phyloP scores from a whole-genome alignment of 805 yeast genomes.

The Wickerhamiella sorbophila region DNA sequence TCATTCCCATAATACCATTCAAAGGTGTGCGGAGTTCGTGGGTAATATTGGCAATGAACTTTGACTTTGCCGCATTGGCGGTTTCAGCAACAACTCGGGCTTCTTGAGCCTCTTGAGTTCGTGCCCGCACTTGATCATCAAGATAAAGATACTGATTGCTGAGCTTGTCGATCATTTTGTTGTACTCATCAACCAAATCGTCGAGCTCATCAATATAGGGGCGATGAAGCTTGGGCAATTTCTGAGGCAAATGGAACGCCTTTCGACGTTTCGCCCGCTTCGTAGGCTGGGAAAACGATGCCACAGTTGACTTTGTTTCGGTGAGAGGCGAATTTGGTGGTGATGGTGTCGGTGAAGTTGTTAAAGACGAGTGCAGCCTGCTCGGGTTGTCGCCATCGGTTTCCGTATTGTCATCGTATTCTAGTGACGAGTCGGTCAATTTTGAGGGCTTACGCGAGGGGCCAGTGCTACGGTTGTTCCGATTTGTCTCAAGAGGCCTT shows the following conservation, averaged over 20 bases:
- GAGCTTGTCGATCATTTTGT: constrained; percentile 78
- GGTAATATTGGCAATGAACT: constrained; percentile 83
- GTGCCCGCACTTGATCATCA: constrained; percentile 74
- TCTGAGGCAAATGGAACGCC: constrained; percentile 13
- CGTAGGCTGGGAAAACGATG: neutral
- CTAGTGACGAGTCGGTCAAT: too few relatives aligned
- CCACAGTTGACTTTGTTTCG: neutral
- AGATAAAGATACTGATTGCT: constrained; percentile 69
- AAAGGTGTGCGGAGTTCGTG: constrained; percentile 90
- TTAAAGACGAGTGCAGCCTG: neutral
- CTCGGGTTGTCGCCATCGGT: neutral
- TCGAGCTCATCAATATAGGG: constrained; percentile 56
- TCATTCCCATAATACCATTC: constrained; percentile 93
- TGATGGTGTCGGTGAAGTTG: too few relatives aligned
- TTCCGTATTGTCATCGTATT: neutral
- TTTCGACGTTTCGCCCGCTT: neutral
- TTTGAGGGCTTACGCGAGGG: neutral
- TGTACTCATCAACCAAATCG: constrained; percentile 77
- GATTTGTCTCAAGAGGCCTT: neutral
- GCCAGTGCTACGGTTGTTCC: neutral
- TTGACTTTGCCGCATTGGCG: constrained; percentile 91
- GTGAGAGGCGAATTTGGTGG: neutral
- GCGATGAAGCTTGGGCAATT: constrained; percentile 13
- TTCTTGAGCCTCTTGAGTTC: constrained; percentile 75
- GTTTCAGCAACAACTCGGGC: constrained; percentile 31